Conservation (phyloP, 169 alveolate genomes). For the Plasmodium ovale region DNA sequence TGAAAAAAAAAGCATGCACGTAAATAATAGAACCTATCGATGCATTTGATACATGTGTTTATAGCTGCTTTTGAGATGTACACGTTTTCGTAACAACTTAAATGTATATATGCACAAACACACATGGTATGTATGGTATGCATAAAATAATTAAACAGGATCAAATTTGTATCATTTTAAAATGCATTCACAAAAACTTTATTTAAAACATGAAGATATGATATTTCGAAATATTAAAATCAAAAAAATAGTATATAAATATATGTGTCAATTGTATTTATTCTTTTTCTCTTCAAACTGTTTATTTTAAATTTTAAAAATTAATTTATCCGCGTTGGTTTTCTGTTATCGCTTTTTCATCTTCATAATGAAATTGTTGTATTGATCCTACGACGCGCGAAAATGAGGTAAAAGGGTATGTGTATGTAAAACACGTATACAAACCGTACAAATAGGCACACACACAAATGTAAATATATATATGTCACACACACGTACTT, state of each 20-base stretch:
- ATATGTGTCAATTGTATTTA: background rate
- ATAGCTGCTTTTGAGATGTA: conserved; percentile 10
- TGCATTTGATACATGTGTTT: background rate
- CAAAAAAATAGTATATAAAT: conserved; percentile 6
- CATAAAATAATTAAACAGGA: conserved; percentile 14
- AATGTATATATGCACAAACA: conserved; percentile 2
- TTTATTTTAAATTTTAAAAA: conserved; percentile 9
- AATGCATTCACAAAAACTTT: conserved; percentile 48
- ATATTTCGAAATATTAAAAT: conserved; percentile 16
- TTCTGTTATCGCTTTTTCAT: conserved; percentile 41
- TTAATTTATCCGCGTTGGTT: conserved; percentile 12
- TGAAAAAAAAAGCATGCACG: background rate
- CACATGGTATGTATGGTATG: background rate
- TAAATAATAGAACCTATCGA: background rate
- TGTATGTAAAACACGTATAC: background rate
- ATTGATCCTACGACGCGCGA: conserved; percentile 36
- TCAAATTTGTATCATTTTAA: conserved; percentile 46
- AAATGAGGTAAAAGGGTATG: conserved; percentile 2
- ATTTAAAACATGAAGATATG: conserved; percentile 21
- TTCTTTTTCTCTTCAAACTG: conserved; percentile 15
- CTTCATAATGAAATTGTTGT: conserved; percentile 64
- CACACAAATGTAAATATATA: background rate
- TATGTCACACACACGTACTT: background rate
- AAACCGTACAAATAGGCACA: background rate
- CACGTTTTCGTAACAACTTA: conserved; percentile 8